Percentiles rank a stretch among this genome's conserved stretches.
phyloP scores from a whole-genome alignment of 345 rosid genomes.

The Triadica sebifera region DNA sequence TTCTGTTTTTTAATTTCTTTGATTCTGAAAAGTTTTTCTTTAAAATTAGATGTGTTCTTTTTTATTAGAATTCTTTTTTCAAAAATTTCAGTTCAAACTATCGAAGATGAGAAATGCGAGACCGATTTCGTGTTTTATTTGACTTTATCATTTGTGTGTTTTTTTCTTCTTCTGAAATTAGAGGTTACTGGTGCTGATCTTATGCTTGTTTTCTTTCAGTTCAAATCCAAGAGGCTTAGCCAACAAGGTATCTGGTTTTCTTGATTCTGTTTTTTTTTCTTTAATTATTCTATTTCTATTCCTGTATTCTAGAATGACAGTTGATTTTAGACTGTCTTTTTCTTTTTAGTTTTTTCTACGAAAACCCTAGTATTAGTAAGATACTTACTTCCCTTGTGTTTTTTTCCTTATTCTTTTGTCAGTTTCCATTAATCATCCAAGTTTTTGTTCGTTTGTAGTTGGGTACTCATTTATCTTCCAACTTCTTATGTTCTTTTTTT shows the following conservation, averaged over 20 bases:
- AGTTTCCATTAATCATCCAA: background rate
- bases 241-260: constrained; percentile 28
- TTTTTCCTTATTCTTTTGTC: background rate
- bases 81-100: background rate
- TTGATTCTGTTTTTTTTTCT: background rate
- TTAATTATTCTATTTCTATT: background rate
- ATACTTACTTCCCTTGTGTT: too few relatives aligned
- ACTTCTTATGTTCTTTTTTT: background rate
- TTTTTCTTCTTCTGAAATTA: background rate
- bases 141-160: too few relatives aligned
- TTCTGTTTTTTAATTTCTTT: too few relatives aligned
- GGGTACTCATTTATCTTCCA: background rate
- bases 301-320: background rate
- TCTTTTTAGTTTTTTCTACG: background rate
- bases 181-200: background rate
- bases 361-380: background rate
- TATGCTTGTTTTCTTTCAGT: constrained; percentile 17
- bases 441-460: too few relatives aligned
- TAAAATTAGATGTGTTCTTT: too few relatives aligned
- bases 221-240: constrained; percentile 18
- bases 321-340: background rate
- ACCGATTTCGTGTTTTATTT: background rate
- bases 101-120: background rate
- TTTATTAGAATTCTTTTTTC: background rate
- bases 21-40: too few relatives aligned